These are phyloP conservation scores for Leptographium procerum DNA, from an alignment of 2,329 filamentous ascomycete genomes.

Conservation along the genomic window DNA sequence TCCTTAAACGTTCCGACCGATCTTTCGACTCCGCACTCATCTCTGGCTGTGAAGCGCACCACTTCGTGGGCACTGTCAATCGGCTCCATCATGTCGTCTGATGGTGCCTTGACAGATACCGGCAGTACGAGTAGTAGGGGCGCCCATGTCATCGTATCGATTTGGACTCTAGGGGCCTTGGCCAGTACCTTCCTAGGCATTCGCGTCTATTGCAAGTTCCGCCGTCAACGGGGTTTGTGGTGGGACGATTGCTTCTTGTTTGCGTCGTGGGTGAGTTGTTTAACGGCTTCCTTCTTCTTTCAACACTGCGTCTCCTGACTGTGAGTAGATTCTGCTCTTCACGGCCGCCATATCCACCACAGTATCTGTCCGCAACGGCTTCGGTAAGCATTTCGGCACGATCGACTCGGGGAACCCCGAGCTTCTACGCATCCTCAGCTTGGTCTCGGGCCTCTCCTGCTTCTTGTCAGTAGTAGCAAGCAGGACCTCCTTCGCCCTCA, in stretches of 20 bases:
- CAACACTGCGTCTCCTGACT: not conserved
- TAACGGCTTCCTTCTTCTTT: not conserved
- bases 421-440: constrained; percentile 10
- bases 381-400: not conserved
- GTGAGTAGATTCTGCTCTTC: constrained; percentile 8
- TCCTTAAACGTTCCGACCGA: not conserved
- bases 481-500: constrained; percentile 26
- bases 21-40: not conserved
- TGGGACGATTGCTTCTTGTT: constrained; percentile 19
- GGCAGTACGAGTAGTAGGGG: not conserved
- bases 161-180: constrained; percentile 11
- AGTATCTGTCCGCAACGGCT: constrained; percentile 2
- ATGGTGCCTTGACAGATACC: not conserved
- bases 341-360: constrained; percentile 1
- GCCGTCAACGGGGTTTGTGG: constrained; percentile 16
- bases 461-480: constrained; percentile 19
- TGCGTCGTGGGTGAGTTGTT: constrained; percentile 15
- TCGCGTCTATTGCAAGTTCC: constrained; percentile 18
- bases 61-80: not conserved
- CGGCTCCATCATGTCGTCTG: not conserved
- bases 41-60: not conserved
- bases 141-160: constrained; percentile 8
- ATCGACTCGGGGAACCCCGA: not conserved
- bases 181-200: constrained; percentile 14
- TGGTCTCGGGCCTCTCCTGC: constrained; percentile 15